Evolutionary conservation across 345 rosid genomes (phyloP).

Genomic region (Populus tremula): DNA sequence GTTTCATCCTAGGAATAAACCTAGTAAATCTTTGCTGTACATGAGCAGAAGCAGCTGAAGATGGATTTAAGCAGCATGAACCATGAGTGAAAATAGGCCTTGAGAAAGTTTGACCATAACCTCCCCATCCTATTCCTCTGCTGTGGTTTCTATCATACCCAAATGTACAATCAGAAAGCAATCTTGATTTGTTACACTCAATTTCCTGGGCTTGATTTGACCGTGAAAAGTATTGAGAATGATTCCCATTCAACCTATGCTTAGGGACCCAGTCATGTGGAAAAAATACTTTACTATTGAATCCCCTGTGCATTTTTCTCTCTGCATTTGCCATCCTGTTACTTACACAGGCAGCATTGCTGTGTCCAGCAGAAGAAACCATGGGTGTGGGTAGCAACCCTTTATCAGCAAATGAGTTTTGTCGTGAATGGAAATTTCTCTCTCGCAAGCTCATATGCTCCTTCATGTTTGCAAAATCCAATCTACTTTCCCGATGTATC

Average conservation of each 20-base stretch:
- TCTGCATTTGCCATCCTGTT: neutral
- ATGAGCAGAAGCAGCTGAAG: neutral
- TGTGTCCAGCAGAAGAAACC: constrained; percentile 7
- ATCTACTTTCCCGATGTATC: neutral
- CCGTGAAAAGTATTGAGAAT: neutral
- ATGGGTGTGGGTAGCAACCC: neutral
- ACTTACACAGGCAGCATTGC: neutral
- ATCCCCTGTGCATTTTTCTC: neutral
- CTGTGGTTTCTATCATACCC: neutral
- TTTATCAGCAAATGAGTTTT: constrained; percentile 1
- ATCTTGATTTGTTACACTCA: neutral
- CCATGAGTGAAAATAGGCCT: neutral
- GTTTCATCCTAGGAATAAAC: neutral
- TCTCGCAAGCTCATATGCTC: neutral
- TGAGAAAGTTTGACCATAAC: neutral
- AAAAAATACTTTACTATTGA: neutral
- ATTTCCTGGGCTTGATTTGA: neutral
- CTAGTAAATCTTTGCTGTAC: neutral
- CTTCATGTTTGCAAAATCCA: neutral
- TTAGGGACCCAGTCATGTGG: neutral
- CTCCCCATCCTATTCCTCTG: neutral
- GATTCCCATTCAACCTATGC: neutral
- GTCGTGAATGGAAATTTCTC: constrained; percentile 1
- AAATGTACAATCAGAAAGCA: neutral
- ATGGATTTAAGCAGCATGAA: neutral